Evolutionary conservation across 2,329 filamentous ascomycete genomes (phyloP), one percentile per base, ranked within the genome.

Genomic region (Colletotrichum somersetense): DNA sequence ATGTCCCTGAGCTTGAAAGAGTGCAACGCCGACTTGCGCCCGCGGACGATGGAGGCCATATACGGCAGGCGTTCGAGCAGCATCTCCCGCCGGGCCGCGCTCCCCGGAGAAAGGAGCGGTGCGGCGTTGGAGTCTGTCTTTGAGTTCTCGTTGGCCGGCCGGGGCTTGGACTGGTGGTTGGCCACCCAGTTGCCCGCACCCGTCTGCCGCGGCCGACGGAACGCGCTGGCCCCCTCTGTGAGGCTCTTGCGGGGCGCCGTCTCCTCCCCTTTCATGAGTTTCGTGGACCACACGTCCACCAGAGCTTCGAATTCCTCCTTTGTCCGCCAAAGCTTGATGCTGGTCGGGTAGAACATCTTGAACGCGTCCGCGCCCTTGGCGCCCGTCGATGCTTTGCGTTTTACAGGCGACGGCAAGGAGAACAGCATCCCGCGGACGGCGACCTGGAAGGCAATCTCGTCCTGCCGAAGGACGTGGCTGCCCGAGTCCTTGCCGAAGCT

Each of bases 261-360:
- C 5, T 81, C 80, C 53, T 89, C 88, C 3, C 89, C 88, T 66
- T 86, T 87, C 46, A 92, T 86, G 26, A 91, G 82, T 62, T 87
- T 88, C 0, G 87, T 85, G 0, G 91, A 89, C 87, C 92, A 93
- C 68, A 91, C 78, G 69, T 94, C 92, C 1, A 97, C 83, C 1
- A 94, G 80, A 0, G 89, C 91, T 73, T 94, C 92, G 7, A 96
- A 87, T 79, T 98, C 95, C 79, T 98, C 95, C 74, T 90, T 92
- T 67, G 91, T 88, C 72, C 92, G 89, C 94, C 95, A 97, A 14
- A 98, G 81, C 76, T 94, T 94, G 53, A 97, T 84, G 67, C 92
- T 94, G 0, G 91, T 91, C 0, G 96, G 96, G 78, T 96, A 99
- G 76, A 95, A 97, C 93, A 99, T 97, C 78, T 93, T 95, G 83